Evolutionary conservation across 73 alveolate species (phyloP).

Genomic region (Breviolum minutum): DNA sequence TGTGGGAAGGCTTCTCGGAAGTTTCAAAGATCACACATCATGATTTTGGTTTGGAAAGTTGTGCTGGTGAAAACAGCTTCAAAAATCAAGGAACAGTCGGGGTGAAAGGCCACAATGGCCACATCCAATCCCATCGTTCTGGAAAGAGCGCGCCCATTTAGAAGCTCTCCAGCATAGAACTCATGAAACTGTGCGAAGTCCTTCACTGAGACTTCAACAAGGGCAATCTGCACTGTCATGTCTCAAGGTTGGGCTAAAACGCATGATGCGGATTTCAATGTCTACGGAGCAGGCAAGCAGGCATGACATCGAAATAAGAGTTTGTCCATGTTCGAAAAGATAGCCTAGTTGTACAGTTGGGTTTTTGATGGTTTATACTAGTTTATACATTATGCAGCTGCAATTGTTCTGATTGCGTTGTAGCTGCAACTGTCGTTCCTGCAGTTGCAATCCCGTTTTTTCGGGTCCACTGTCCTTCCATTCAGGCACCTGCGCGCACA

Average conservation of each 20-base stretch:
- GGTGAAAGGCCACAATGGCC: slow-evolving; percentile 27
- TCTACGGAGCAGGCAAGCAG: not conserved
- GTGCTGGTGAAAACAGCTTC: too few relatives aligned
- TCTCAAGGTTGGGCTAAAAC: not conserved
- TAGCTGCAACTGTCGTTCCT: too few relatives aligned
- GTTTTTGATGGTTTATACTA: too few relatives aligned
- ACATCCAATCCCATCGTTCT: slow-evolving; percentile 21
- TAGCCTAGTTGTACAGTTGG: too few relatives aligned
- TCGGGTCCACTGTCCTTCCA: too few relatives aligned
- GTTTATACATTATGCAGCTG: too few relatives aligned
- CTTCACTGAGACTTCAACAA: not conserved
- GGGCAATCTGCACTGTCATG: not conserved
- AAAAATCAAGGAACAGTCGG: not conserved
- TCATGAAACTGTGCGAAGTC: slow-evolving; percentile 10
- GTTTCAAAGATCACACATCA: too few relatives aligned
- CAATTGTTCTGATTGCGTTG: too few relatives aligned
- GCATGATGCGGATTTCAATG: not conserved
- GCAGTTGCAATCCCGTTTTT: too few relatives aligned
- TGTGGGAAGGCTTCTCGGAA: not conserved
- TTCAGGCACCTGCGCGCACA: slow-evolving; percentile 20
- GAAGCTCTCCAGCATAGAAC: not conserved
- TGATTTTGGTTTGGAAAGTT: too few relatives aligned
- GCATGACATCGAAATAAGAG: too few relatives aligned
- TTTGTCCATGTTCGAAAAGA: too few relatives aligned
- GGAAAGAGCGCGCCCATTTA: slow-evolving; percentile 1